These are phyloP conservation scores for Mikania micrantha DNA, from an alignment of 129 eudicot species.

Conservation along the genomic window DNA sequence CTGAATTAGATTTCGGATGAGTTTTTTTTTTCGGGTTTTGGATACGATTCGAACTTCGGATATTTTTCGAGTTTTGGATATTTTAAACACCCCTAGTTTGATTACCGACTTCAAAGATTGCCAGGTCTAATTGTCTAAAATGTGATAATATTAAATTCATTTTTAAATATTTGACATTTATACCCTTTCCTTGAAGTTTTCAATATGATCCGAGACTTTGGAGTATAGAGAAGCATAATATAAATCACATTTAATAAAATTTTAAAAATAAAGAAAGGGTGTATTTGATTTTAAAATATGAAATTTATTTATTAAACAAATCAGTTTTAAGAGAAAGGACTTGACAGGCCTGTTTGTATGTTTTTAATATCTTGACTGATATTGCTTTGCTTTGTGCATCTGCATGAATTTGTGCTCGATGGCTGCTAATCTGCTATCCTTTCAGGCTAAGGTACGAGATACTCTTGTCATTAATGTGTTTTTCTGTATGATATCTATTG, in stretches of 20 bases:
- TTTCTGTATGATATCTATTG: background rate
- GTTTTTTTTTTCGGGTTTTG: too few species aligned
- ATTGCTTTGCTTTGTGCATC: slow-evolving; percentile 8
- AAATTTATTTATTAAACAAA: too few species aligned
- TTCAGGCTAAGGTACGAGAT: slow-evolving; percentile 60
- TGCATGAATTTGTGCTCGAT: slow-evolving; percentile 33
- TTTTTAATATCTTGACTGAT: slow-evolving; percentile 18
- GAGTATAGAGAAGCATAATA: background rate
- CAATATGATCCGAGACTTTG: background rate
- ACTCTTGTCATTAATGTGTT: background rate
- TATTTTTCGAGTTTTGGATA: too few species aligned
- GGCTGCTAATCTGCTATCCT: slow-evolving; percentile 25
- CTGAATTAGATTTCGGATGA: too few species aligned
- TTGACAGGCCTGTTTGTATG: background rate
- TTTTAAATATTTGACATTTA: background rate
- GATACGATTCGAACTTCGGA: too few species aligned
- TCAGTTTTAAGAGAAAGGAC: background rate
- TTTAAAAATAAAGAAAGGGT: background rate
- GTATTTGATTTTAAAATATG: too few species aligned
- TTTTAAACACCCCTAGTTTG: too few species aligned
- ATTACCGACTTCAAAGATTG: too few species aligned
- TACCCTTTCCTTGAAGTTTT: background rate
- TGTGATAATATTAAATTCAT: background rate
- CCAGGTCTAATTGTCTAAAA: too few species aligned
- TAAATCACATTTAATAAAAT: background rate